phyloP scores from a whole-genome alignment of 2,329 filamentous ascomycete species.

The Claviceps sp. region DNA sequence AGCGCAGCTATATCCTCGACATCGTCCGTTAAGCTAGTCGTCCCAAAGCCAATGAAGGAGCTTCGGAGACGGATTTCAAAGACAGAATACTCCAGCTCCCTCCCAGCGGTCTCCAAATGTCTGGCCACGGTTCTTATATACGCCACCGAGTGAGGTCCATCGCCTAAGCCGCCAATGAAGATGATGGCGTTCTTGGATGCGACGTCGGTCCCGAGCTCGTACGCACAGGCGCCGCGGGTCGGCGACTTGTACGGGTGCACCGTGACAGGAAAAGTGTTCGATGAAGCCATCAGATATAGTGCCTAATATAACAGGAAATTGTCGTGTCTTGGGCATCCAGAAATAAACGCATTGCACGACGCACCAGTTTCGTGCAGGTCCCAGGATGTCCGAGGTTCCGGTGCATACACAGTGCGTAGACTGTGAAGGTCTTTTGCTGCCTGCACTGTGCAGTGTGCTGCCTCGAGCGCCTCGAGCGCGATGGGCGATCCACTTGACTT shows the following conservation, averaged over 20 bases:
- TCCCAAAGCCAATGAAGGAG: slow-evolving; percentile 40
- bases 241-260: slow-evolving; percentile 33
- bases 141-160: slow-evolving; percentile 52
- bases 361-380: not conserved
- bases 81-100: slow-evolving; percentile 33
- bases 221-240: slow-evolving; percentile 28
- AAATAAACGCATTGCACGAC: too few relatives aligned
- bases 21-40: slow-evolving; percentile 35
- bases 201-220: slow-evolving; percentile 27
- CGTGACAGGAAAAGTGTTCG: slow-evolving; percentile 26
- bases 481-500: not conserved
- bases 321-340: not conserved
- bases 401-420: not conserved
- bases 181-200: slow-evolving; percentile 44
- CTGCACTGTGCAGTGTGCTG: not conserved
- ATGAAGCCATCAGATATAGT: slow-evolving; percentile 10
- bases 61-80: slow-evolving; percentile 44
- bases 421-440: too few relatives aligned
- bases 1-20: slow-evolving; percentile 39
- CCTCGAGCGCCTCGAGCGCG: not conserved
- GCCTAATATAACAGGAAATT: not conserved
- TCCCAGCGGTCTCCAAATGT: slow-evolving; percentile 22
- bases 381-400: not conserved
- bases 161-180: slow-evolving; percentile 57
- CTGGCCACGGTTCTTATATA: slow-evolving; percentile 38